phyloP scores from a whole-genome alignment of 1,139 yeast genomes.

The Magnusiomyces paraingens region DNA sequence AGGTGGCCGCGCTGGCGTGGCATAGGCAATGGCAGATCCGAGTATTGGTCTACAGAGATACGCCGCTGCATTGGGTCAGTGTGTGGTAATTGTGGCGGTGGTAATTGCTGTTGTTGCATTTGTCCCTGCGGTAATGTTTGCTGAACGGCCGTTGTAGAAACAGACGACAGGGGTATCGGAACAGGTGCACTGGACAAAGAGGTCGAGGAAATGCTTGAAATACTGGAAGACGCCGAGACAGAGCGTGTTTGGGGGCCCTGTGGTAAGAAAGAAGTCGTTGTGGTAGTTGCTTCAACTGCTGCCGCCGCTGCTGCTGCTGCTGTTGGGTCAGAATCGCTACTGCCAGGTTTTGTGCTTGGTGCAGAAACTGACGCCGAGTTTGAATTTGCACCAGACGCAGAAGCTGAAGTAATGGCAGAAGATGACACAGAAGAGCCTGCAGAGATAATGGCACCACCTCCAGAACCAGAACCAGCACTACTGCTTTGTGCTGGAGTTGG shows the following conservation, averaged over 20 bases:
- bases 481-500: not conserved
- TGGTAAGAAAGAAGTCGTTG: not conserved
- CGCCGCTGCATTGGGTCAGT: not conserved
- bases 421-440: conserved; percentile 2
- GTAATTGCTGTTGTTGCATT: not conserved
- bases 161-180: not conserved
- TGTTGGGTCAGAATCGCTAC: not conserved
- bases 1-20: not conserved
- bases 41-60: not conserved
- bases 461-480: not conserved
- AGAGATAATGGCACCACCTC: not conserved
- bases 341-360: not conserved
- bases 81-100: not conserved
- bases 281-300: not conserved
- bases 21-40: not conserved
- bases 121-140: not conserved
- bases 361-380: not conserved
- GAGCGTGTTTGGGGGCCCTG: not conserved
- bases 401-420: conserved; percentile 1
- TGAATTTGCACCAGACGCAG: not conserved
- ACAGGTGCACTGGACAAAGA: too few species aligned
- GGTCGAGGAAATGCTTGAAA: too few species aligned
- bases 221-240: too few species aligned
- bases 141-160: not conserved
- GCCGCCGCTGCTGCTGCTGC: not conserved